Percentiles rank a stretch among this genome's conserved stretches.
Conservation (phyloP, 1,139 yeast species). For the Spencermartinsiella ligniputridi region DNA sequence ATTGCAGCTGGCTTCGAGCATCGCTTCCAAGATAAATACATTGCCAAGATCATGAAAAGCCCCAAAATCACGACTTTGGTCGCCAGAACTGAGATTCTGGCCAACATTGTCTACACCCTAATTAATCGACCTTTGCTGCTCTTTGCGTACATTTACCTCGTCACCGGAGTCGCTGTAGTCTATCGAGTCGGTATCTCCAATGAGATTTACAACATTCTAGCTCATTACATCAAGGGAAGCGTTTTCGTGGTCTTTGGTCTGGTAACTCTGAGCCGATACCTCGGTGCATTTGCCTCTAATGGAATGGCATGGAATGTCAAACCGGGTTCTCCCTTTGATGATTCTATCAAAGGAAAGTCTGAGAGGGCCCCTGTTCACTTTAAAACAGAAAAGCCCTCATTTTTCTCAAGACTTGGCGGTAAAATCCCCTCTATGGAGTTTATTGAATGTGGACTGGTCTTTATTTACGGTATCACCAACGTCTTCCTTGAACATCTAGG, state of each 20-base stretch:
- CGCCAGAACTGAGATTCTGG: constrained; percentile 36
- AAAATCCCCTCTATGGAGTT: constrained; percentile 62
- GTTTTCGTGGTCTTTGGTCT: constrained; percentile 76
- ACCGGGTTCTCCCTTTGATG: constrained; percentile 25
- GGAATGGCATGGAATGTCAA: constrained; percentile 93
- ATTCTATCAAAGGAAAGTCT: neutral
- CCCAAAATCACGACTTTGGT: constrained; percentile 34
- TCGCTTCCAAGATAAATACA: constrained; percentile 19
- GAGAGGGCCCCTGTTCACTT: neutral
- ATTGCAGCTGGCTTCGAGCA: neutral
- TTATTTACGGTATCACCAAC: constrained; percentile 84
- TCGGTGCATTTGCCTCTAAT: constrained; percentile 67
- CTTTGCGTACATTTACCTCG: constrained; percentile 54
- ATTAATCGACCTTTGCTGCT: constrained; percentile 65
- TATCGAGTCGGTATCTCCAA: constrained; percentile 62
- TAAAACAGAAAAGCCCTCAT: neutral
- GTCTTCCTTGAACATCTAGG: constrained; percentile 87
- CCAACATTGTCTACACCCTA: constrained; percentile 43
- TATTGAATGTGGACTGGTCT: constrained; percentile 71
- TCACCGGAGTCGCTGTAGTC: constrained; percentile 76
- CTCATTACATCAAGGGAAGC: constrained; percentile 95
- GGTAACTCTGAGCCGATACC: constrained; percentile 72
- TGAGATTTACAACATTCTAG: constrained; percentile 73
- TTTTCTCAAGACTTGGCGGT: constrained; percentile 24
- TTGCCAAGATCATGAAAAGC: constrained; percentile 25